Percentiles rank a stretch among this genome's conserved stretches.
Evolutionary conservation across 257 asterid species (phyloP).

Genomic region (Oldenlandia corymbosa): DNA sequence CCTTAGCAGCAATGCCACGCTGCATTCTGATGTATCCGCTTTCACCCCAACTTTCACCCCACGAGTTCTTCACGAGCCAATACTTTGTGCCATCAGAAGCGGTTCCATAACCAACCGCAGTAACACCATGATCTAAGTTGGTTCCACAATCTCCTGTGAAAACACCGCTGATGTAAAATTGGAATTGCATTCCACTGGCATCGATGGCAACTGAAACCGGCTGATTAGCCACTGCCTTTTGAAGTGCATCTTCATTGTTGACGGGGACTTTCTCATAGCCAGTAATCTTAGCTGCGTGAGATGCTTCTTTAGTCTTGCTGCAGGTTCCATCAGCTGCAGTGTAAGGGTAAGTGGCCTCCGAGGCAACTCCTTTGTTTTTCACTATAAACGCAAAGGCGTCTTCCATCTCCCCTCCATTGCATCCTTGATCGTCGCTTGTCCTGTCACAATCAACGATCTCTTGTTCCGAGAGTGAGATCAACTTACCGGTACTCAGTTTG

Average conservation of each 20-base stretch:
- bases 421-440: neutral
- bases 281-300: constrained; percentile 27
- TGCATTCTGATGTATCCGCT: constrained; percentile 29
- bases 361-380: neutral
- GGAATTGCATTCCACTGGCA: constrained; percentile 25
- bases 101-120: constrained; percentile 26
- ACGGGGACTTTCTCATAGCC: constrained; percentile 30
- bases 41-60: constrained; percentile 32
- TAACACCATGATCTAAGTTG: constrained; percentile 27
- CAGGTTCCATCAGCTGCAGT: too few species aligned
- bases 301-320: constrained; percentile 10
- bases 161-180: constrained; percentile 30
- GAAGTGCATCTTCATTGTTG: constrained; percentile 21
- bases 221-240: too few species aligned
- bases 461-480: constrained; percentile 7
- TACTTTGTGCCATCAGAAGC: constrained; percentile 22
- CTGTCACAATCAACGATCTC: constrained; percentile 15
- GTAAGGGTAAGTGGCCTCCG: constrained; percentile 32
- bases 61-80: constrained; percentile 38
- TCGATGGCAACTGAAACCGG: constrained; percentile 38
- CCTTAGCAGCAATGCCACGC: constrained; percentile 20
- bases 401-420: constrained; percentile 10
- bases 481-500: neutral
- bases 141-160: constrained; percentile 33
- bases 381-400: constrained; percentile 10